Evolutionary conservation across 1,284 basidiomycete species (phyloP).

Genomic region (Limonomyces culmigenus): DNA sequence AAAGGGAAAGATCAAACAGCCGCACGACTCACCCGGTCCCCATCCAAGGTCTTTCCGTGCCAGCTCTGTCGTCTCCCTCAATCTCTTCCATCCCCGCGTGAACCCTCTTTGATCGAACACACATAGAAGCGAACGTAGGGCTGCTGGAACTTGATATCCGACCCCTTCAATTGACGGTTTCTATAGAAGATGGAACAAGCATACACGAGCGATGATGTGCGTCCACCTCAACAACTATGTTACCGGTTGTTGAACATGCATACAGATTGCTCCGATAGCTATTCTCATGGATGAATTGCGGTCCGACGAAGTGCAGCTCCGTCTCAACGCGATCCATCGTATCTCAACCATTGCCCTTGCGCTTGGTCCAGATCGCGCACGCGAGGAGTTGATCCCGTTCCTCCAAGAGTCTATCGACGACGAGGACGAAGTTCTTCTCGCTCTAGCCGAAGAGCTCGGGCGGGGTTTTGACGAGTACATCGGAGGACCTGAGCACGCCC

Average conservation of each 20-base stretch:
- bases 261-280: constrained; percentile 71
- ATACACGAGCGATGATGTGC: constrained; percentile 38
- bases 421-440: constrained; percentile 96
- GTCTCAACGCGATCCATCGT: constrained; percentile 94
- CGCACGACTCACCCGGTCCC: no score
- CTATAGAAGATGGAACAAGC: constrained; percentile 39
- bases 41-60: no score
- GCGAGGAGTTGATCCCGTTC: constrained; percentile 94
- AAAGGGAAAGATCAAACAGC: no score
- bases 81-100: no score
- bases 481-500: constrained; percentile 80
- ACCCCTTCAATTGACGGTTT: neutral
- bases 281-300: constrained; percentile 91
- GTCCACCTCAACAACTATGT: constrained; percentile 13
- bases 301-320: constrained; percentile 87
- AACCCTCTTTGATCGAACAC: no score
- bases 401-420: constrained; percentile 97
- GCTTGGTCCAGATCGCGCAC: constrained; percentile 86
- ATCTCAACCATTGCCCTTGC: constrained; percentile 98
- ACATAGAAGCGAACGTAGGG: no score
- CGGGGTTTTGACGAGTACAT: constrained; percentile 88
- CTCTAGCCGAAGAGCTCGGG: constrained; percentile 92
- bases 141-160: no score
- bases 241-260: constrained; percentile 6
- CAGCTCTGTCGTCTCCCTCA: no score